A percentile compares a stretch with the other conserved stretches of the same genome.
These are phyloP conservation scores for Colletotrichum musae DNA, from an alignment of 2,329 filamentous ascomycete genomes.

Conservation along the genomic window DNA sequence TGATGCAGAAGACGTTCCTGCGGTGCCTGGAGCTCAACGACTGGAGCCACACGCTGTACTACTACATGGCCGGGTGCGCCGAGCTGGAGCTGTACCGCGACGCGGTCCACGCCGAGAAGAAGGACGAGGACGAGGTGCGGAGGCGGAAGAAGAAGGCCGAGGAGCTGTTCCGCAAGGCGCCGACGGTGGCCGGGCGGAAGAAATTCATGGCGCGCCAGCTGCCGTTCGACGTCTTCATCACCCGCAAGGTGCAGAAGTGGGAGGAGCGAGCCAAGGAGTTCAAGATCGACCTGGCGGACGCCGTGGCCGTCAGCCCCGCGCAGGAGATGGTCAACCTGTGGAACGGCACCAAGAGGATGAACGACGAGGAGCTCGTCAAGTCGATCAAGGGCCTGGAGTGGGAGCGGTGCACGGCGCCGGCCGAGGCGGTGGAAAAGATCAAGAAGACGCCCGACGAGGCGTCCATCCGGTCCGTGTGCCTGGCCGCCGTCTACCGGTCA, in stretches of 20 bases:
- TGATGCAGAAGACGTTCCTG: slow-evolving; percentile 82
- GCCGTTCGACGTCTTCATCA: slow-evolving; percentile 89
- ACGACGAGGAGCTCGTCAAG: slow-evolving; percentile 71
- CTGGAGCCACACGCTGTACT: slow-evolving; percentile 92
- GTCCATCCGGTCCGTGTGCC: slow-evolving; percentile 76
- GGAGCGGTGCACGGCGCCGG: slow-evolving; percentile 69
- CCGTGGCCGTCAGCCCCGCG: slow-evolving; percentile 83
- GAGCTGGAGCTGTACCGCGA: slow-evolving; percentile 87
- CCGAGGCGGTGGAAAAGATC: slow-evolving; percentile 60
- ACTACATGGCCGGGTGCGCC: slow-evolving; percentile 85
- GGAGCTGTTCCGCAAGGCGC: slow-evolving; percentile 79
- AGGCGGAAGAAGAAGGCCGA: slow-evolving; percentile 75
- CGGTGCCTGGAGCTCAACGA: slow-evolving; percentile 85
- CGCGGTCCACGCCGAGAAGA: slow-evolving; percentile 55
- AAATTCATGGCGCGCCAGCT: slow-evolving; percentile 90
- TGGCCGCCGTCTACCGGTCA: slow-evolving; percentile 76
- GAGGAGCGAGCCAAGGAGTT: slow-evolving; percentile 80
- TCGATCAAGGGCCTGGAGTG: slow-evolving; percentile 76
- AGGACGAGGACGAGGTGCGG: slow-evolving; percentile 61
- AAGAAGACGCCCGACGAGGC: slow-evolving; percentile 70
- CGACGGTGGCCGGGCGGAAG: slow-evolving; percentile 85
- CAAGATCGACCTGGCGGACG: slow-evolving; percentile 80
- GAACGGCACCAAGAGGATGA: slow-evolving; percentile 91
- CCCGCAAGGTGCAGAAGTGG: slow-evolving; percentile 90
- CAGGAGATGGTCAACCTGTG: slow-evolving; percentile 96